Percentiles rank a stretch among this genome's conserved stretches.
Conservation (phyloP, 257 asterid species). For the Lantana camara region DNA sequence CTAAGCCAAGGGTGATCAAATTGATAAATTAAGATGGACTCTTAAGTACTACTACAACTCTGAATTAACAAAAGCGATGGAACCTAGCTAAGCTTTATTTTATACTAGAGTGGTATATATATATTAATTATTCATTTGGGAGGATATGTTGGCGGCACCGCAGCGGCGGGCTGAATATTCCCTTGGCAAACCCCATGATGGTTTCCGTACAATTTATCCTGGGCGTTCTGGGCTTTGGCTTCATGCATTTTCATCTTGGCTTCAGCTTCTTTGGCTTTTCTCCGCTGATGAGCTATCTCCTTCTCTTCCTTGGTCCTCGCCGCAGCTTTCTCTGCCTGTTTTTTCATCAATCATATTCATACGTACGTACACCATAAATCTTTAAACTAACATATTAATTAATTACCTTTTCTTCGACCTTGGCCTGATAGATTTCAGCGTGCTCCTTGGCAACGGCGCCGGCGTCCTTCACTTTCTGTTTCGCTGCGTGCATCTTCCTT, state of each 20-base stretch:
- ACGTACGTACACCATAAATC: no score
- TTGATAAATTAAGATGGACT: no score
- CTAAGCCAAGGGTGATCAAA: no score
- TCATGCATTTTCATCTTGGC: slow-evolving; percentile 76
- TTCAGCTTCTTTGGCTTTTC: slow-evolving; percentile 76
- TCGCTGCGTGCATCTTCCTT: slow-evolving; percentile 49
- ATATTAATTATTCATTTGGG: no score
- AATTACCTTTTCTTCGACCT: slow-evolving; percentile 64
- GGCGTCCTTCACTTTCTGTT: slow-evolving; percentile 65
- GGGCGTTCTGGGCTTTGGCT: slow-evolving; percentile 60
- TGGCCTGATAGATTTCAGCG: slow-evolving; percentile 59
- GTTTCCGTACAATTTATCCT: slow-evolving; percentile 40
- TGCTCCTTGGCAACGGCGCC: slow-evolving; percentile 72
- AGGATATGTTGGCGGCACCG: slow-evolving; percentile 40
- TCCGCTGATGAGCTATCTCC: slow-evolving; percentile 49
- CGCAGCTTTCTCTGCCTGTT: slow-evolving; percentile 57
- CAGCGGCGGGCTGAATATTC: slow-evolving; percentile 34
- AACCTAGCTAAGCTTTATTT: no score
- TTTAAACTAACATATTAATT: no score
- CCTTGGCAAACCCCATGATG: slow-evolving; percentile 24
- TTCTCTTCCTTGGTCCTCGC: slow-evolving; percentile 63
- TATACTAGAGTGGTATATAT: no score
- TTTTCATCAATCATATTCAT: background rate
- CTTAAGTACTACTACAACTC: no score
- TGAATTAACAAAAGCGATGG: no score